These are phyloP conservation scores for Diaporthe velutina DNA, from an alignment of 2,329 filamentous ascomycete species.

Conservation along the genomic window DNA sequence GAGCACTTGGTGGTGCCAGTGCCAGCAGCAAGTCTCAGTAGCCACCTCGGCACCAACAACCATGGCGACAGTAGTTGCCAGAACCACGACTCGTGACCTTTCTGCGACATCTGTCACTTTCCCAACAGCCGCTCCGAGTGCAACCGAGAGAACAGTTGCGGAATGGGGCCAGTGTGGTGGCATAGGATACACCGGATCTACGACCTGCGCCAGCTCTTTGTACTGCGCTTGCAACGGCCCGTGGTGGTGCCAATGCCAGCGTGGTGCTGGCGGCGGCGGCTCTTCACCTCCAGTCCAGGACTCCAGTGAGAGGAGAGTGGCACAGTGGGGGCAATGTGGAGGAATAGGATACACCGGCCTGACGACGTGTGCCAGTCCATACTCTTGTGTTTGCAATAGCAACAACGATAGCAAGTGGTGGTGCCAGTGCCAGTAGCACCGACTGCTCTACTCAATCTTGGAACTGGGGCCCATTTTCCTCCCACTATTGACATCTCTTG, in stretches of 20 bases:
- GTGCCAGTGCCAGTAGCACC: conserved; percentile 34
- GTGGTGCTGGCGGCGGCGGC: not conserved
- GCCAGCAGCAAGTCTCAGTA: conserved; percentile 40
- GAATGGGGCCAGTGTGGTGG: conserved; percentile 55
- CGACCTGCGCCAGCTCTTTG: conserved; percentile 49
- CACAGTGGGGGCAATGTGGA: conserved; percentile 36
- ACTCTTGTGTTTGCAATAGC: conserved; percentile 30
- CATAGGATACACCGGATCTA: conserved; percentile 49
- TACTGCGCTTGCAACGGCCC: conserved; percentile 46
- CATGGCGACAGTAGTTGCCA: conserved; percentile 1
- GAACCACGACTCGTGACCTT: conserved; percentile 2
- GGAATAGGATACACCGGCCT: conserved; percentile 31
- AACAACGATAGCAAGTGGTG: conserved; percentile 34
- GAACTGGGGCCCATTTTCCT: not conserved
- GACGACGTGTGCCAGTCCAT: conserved; percentile 31
- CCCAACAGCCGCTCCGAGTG: conserved; percentile 28
- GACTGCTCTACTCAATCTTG: not conserved
- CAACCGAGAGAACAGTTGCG: conserved; percentile 41
- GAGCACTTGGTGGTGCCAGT: conserved; percentile 51
- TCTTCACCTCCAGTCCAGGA: not conserved
- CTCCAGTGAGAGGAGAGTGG: not conserved
- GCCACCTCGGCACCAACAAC: conserved; percentile 28
- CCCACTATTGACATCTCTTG: not conserved
- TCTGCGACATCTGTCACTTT: conserved; percentile 3
- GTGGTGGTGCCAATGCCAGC: conserved; percentile 52